Percentiles rank a stretch among this genome's conserved stretches.
phyloP scores from a whole-genome alignment of 2,329 filamentous ascomycete genomes.

The Microcyclospora tardicrescens region DNA sequence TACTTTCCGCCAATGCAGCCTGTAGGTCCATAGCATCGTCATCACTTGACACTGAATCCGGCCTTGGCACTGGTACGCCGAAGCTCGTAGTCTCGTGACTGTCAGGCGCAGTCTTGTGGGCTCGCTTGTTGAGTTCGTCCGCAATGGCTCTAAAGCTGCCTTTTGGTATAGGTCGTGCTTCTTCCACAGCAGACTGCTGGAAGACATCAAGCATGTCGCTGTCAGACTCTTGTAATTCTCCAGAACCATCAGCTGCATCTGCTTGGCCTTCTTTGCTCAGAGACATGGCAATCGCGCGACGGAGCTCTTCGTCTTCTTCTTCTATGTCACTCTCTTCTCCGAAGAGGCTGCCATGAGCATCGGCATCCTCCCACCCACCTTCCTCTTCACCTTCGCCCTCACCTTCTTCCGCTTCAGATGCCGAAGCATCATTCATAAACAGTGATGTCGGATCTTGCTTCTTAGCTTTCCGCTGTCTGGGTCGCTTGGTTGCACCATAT shows the following conservation, averaged over 20 bases:
- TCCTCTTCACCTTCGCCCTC: constrained; percentile 25
- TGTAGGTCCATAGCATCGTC: constrained; percentile 70
- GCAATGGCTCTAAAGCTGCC: constrained; percentile 49
- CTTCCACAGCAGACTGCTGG: constrained; percentile 30
- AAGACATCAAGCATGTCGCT: constrained; percentile 33
- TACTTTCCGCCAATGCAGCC: constrained; percentile 59
- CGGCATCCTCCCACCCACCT: constrained; percentile 30
- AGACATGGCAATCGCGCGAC: constrained; percentile 73
- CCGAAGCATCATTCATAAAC: constrained; percentile 37
- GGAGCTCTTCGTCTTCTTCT: constrained; percentile 62
- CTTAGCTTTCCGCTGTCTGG: constrained; percentile 6
- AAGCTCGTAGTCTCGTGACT: constrained; percentile 26
- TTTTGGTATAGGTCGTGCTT: constrained; percentile 31
- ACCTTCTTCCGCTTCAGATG: constrained; percentile 11
- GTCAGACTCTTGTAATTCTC: constrained; percentile 15
- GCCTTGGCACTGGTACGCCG: constrained; percentile 18
- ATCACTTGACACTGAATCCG: constrained; percentile 24
- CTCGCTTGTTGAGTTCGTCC: constrained; percentile 60
- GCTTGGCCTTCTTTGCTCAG: constrained; percentile 35
- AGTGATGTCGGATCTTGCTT: constrained; percentile 38
- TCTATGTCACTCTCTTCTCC: constrained; percentile 38
- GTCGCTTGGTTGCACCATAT: constrained; percentile 7
- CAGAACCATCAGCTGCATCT: constrained; percentile 32
- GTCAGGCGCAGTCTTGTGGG: constrained; percentile 44
- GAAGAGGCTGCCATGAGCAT: constrained; percentile 40